Conservation (phyloP, 495 filamentous ascomycete species). For the Peziza echinospora region DNA sequence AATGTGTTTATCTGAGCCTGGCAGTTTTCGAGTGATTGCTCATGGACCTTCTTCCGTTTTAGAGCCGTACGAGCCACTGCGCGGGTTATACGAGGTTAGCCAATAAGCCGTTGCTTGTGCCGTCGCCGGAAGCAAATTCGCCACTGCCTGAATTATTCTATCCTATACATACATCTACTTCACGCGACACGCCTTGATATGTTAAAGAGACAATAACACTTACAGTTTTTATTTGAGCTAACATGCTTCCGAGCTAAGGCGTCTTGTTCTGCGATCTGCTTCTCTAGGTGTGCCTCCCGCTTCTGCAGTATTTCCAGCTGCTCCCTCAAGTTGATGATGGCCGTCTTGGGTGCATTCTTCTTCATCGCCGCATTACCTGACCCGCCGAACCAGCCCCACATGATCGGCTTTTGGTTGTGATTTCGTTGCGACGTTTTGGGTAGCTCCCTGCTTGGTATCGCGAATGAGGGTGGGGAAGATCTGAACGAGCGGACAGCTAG, state of each 20-base stretch:
- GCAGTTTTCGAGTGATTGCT: slow-evolving; percentile 78
- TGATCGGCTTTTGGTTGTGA: slow-evolving; percentile 13
- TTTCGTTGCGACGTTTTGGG: no score
- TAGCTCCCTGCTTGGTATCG: no score
- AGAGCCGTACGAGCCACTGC: slow-evolving; percentile 80
- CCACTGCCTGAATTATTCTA: no score
- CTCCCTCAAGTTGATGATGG: slow-evolving; percentile 66
- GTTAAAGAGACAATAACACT: no score
- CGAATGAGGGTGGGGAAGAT: no score
- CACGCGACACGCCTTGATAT: no score
- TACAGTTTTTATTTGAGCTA: slow-evolving; percentile 38
- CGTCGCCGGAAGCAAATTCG: neutral
- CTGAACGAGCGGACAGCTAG: no score
- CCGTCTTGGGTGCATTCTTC: slow-evolving; percentile 90
- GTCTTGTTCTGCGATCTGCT: slow-evolving; percentile 86
- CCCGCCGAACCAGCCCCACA: slow-evolving; percentile 79
- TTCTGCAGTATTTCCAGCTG: slow-evolving; percentile 97
- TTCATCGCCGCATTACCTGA: slow-evolving; percentile 55
- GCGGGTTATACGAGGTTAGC: slow-evolving; percentile 8
- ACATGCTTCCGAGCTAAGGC: slow-evolving; percentile 76
- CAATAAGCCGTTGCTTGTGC: slow-evolving; percentile 2
- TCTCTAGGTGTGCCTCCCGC: slow-evolving; percentile 73
- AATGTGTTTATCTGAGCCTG: slow-evolving; percentile 71
- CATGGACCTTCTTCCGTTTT: slow-evolving; percentile 80
- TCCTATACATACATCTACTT: no score